phyloP scores from a whole-genome alignment of 2,329 filamentous ascomycete species.

The Epichloe elymi region DNA sequence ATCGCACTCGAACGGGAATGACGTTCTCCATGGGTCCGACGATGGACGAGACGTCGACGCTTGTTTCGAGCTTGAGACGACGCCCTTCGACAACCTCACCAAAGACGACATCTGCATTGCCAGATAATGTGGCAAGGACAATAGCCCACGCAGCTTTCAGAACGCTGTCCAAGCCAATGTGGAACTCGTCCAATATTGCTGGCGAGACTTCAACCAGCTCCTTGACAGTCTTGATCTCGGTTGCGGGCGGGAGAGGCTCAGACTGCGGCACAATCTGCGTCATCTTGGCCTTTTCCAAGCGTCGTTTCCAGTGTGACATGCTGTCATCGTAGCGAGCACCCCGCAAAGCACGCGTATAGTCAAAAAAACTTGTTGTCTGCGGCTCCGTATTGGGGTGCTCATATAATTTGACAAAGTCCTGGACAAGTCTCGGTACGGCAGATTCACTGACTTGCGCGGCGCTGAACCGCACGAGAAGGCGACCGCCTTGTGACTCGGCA shows the following conservation, averaged over 20 bases:
- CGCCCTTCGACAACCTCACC: constrained; percentile 39
- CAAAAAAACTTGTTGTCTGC: constrained; percentile 31
- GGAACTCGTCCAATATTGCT: constrained; percentile 23
- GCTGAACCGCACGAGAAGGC: constrained; percentile 33
- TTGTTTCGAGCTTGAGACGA: constrained; percentile 26
- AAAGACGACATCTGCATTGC: constrained; percentile 39
- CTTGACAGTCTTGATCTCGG: constrained; percentile 25
- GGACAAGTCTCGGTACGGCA: constrained; percentile 31
- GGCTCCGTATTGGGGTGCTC: constrained; percentile 20
- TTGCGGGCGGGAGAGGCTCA: constrained; percentile 26
- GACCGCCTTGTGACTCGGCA: constrained; percentile 32
- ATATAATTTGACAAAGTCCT: constrained; percentile 35
- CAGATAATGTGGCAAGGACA: constrained; percentile 36
- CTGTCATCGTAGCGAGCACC: constrained; percentile 24
- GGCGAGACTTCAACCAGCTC: constrained; percentile 28
- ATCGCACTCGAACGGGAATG: constrained; percentile 34
- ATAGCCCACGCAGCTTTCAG: constrained; percentile 46
- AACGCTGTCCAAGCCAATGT: constrained; percentile 36
- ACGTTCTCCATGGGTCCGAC: constrained; percentile 34
- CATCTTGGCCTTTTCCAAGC: constrained; percentile 32
- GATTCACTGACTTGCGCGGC: constrained; percentile 36
- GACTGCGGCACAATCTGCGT: constrained; percentile 31
- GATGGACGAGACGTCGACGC: constrained; percentile 42
- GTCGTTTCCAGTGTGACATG: constrained; percentile 30
- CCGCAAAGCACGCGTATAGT: constrained; percentile 30